Conservation (phyloP, 768 basidiomycete genomes). For the Pholiota molesta region DNA sequence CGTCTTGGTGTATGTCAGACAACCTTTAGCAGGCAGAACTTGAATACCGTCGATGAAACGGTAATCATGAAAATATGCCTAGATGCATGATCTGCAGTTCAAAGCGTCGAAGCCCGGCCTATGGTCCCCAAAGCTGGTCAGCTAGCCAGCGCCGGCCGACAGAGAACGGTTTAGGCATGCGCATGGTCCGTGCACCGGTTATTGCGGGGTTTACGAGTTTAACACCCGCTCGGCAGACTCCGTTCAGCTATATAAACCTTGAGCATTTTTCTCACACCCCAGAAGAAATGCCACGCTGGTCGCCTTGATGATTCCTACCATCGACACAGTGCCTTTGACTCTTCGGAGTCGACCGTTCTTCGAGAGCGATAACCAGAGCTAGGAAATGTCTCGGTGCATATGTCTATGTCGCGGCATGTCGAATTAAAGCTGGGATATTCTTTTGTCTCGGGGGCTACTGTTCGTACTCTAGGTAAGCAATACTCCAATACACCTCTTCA, state of each 20-base stretch:
- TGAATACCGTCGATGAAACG: too few species aligned
- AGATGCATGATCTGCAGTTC: too few species aligned
- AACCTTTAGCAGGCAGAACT: too few species aligned
- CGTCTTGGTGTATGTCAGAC: not conserved
- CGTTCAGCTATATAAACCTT: slow-evolving; percentile 25
- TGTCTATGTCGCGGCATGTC: slow-evolving; percentile 46
- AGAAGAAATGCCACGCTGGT: slow-evolving; percentile 55
- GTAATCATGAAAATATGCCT: too few species aligned
- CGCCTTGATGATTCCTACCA: slow-evolving; percentile 39
- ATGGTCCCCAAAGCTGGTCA: not conserved
- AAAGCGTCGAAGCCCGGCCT: too few species aligned
- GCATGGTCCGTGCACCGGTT: not conserved
- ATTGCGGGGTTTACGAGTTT: slow-evolving; percentile 2
- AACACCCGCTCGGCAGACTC: slow-evolving; percentile 13
- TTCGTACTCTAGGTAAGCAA: slow-evolving; percentile 27
- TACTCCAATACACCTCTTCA: slow-evolving; percentile 11
- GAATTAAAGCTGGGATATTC: slow-evolving; percentile 47
- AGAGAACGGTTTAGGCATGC: not conserved
- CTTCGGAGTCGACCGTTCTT: slow-evolving; percentile 38
- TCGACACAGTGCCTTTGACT: slow-evolving; percentile 54
- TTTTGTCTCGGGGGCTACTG: slow-evolving; percentile 4
- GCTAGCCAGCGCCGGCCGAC: not conserved
- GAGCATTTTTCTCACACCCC: slow-evolving; percentile 15
- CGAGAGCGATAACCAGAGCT: slow-evolving; percentile 44
- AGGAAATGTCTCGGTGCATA: slow-evolving; percentile 50